Conservation (phyloP, 805 yeast species). For the Blastobotrys attinorum region DNA sequence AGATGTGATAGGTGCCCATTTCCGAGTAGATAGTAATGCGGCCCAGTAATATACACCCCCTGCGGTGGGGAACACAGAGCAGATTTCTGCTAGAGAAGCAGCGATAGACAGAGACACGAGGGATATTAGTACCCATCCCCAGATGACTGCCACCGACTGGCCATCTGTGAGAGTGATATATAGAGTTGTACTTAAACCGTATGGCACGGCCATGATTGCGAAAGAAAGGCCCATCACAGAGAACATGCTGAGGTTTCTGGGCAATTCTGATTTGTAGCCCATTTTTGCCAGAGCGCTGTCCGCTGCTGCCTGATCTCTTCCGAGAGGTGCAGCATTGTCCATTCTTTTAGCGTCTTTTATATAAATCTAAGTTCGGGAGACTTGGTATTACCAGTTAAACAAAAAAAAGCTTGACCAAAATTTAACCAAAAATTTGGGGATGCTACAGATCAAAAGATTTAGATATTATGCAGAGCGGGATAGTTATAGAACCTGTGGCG, state of each 20-base stretch:
- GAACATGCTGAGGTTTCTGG: background rate
- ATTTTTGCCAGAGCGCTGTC: background rate
- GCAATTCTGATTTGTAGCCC: background rate
- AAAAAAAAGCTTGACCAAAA: no score
- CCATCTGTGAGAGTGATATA: background rate
- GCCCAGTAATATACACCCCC: slow-evolving; percentile 72
- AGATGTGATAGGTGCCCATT: slow-evolving; percentile 18
- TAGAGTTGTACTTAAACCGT: background rate
- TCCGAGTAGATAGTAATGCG: slow-evolving; percentile 20
- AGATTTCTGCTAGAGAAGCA: slow-evolving; percentile 53
- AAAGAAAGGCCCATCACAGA: background rate
- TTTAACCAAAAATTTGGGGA: no score
- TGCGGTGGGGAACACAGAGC: slow-evolving; percentile 63
- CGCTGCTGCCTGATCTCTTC: no score
- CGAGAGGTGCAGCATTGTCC: no score
- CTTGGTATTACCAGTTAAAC: no score
- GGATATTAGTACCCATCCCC: background rate
- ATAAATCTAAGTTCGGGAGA: no score
- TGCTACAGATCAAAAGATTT: no score
- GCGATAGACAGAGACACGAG: background rate
- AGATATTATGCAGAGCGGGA: no score
- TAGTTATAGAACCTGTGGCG: no score
- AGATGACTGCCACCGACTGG: background rate
- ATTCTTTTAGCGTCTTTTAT: no score
- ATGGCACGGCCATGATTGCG: background rate